Conservation (phyloP, 208 protist genomes). For the Leishmania martiniquensis region DNA sequence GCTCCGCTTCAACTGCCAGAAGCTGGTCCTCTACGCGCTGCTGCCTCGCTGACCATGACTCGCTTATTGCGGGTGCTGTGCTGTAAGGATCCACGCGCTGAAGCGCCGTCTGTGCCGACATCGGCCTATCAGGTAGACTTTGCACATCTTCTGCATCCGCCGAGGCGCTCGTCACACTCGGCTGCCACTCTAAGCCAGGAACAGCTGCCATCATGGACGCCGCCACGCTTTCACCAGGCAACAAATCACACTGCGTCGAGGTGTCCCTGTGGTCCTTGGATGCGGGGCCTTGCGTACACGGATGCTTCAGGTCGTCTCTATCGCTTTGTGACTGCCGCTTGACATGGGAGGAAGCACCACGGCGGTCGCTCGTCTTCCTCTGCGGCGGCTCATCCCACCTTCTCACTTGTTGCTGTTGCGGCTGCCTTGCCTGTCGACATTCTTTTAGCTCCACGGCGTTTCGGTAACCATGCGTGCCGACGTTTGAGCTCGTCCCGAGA, state of each 20-base stretch:
- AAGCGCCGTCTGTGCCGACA: not conserved
- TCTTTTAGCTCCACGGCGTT: not conserved
- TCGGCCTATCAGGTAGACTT: not conserved
- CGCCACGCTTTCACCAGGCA: not conserved
- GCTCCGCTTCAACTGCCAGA: slow-evolving; percentile 20
- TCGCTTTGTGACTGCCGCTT: not conserved
- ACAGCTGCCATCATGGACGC: not conserved
- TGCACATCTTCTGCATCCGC: not conserved
- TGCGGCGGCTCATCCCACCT: not conserved
- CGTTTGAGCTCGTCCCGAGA: not conserved
- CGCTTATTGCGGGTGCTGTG: not conserved
- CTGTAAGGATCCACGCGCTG: slow-evolving; percentile 25
- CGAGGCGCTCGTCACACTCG: too few relatives aligned
- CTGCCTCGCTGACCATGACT: not conserved
- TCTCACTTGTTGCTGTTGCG: not conserved
- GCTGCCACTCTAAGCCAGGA: not conserved
- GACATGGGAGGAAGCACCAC: not conserved
- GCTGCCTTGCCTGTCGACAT: not conserved
- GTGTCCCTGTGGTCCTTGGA: not conserved
- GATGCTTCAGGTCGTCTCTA: not conserved
- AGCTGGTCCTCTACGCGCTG: slow-evolving; percentile 40
- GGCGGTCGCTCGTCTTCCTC: not conserved
- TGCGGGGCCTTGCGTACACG: not conserved
- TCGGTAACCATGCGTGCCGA: not conserved
- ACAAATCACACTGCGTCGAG: slow-evolving; percentile 3